A percentile compares a stretch with the other conserved stretches of the same genome.
Evolutionary conservation across 805 yeast genomes (phyloP).

Genomic region (Wickerhamiella azymoides): DNA sequence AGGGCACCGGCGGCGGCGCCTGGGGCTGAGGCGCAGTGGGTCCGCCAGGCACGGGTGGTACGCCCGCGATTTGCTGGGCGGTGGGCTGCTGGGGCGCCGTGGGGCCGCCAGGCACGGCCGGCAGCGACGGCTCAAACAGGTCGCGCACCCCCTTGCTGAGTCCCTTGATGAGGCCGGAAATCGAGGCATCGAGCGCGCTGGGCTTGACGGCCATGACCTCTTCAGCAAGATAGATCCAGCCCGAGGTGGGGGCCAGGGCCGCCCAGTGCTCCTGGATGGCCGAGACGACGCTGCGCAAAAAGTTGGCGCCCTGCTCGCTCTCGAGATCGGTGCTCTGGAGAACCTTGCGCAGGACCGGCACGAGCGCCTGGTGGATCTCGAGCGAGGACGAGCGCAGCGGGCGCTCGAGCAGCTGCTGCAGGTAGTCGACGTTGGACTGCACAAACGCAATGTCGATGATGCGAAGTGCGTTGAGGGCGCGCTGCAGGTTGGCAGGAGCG

Average conservation of each 20-base stretch:
- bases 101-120: background rate
- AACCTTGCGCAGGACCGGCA: constrained; percentile 56
- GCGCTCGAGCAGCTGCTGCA: constrained; percentile 65
- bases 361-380: constrained; percentile 74
- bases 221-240: constrained; percentile 55
- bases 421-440: constrained; percentile 58
- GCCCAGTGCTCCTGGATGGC: constrained; percentile 68
- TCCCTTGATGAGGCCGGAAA: constrained; percentile 71
- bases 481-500: constrained; percentile 44
- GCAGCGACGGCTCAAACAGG: constrained; percentile 7
- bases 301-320: constrained; percentile 18
- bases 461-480: constrained; percentile 80
- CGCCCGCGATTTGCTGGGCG: background rate
- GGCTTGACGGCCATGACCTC: constrained; percentile 67
- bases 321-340: constrained; percentile 47
- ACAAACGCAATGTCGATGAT: constrained; percentile 73
- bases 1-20: constrained; percentile 15
- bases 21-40: constrained; percentile 13
- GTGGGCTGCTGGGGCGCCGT: too few species aligned
- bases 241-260: constrained; percentile 64
- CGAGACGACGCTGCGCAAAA: constrained; percentile 3
- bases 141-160: constrained; percentile 31
- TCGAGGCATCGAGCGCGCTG: constrained; percentile 53
- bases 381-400: constrained; percentile 71
- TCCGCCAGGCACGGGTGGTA: background rate